Conservation (phyloP, 192 early-diverging fungal species). For the Coemansia sp. region DNA sequence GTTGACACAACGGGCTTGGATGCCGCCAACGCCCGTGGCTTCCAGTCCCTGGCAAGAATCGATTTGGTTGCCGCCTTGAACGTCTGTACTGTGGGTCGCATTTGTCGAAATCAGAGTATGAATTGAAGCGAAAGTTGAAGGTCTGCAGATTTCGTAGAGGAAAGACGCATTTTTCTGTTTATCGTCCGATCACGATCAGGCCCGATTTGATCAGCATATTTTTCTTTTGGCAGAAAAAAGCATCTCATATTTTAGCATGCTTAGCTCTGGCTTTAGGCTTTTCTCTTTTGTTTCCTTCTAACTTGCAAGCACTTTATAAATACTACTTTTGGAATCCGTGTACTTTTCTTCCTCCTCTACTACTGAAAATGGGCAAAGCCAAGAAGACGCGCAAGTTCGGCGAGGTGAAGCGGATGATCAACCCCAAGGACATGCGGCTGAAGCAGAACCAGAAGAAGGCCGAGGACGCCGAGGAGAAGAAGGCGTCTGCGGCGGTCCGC, state of each 20-base stretch:
- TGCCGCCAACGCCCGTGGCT: constrained; percentile 28
- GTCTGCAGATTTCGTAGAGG: too few relatives aligned
- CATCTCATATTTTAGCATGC: neutral
- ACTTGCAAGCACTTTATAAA: too few relatives aligned
- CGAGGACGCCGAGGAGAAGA: constrained; percentile 7
- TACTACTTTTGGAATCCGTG: constrained; percentile 4
- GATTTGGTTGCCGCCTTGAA: constrained; percentile 29
- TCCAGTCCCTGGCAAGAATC: constrained; percentile 43
- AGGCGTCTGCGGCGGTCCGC: constrained; percentile 7
- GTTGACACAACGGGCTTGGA: neutral
- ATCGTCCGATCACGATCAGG: neutral
- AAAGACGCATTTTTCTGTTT: too few relatives aligned
- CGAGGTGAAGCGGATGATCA: constrained; percentile 89
- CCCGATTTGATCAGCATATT: constrained; percentile 12
- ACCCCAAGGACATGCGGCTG: constrained; percentile 87
- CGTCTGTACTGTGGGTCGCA: constrained; percentile 8
- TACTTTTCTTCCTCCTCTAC: neutral
- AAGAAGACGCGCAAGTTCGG: constrained; percentile 94
- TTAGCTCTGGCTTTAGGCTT: neutral
- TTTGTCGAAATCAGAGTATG: neutral
- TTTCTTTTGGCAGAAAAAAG: constrained; percentile 3
- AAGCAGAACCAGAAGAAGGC: constrained; percentile 60
- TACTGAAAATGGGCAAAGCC: constrained; percentile 72
- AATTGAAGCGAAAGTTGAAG: too few relatives aligned
- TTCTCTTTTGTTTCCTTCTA: too few relatives aligned